Base-by-base conservation (phyloP, 2,329 filamentous ascomycete genomes). In the Pyricularia grisea region DNA sequence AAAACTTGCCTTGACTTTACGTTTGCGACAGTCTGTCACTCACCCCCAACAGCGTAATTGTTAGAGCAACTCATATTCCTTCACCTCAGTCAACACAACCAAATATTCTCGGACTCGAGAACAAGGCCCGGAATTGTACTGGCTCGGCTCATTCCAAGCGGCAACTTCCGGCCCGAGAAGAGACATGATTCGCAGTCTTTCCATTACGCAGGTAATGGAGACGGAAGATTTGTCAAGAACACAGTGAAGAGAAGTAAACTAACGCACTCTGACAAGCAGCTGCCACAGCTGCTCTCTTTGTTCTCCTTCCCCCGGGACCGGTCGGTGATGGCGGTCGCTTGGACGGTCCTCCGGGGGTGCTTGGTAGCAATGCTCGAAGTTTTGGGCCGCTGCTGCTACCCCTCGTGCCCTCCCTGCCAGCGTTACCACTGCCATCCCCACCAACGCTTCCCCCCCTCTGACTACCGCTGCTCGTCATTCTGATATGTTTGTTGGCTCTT, bases 241-340 rank as follows among this genome's bases (percentile, higher is more conserved):
- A 55, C n/a, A 30, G 5, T 27, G 31, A 10, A 30, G 20, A 60
- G n/a, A 36, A 23, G 61, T 5, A 55, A 23, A 36, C 30, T 27
- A 33, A 69, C 68, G 63, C 36, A 69, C 68, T 67, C 33, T 69
- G 20, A 28, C 68, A 69, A 31, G 68, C 68, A 27, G 68, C 68
- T 42, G 42, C 50, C 31, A 66, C 68, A n/a, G 50, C 60, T n/a
- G 11, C 17, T 36, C 68, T 55, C 65, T 69, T 69, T 23, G 25
- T 27, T 28, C 60, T 60, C 42, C 33, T 70, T 42, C 50, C 30
- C n/a, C 33, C 12, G 14, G 67, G 25, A 31, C 58, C 58, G 27
- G 12, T 31, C 20, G 50, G 67, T 17, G 67, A 61, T 3, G 67
- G 28, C 11, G 55, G 27, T 33, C 67, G 67, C 25, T 63, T 61